Evolutionary conservation across 1,284 basidiomycete genomes (phyloP), one percentile per base, ranked within the genome.

Genomic region (Irpex lacteus): DNA sequence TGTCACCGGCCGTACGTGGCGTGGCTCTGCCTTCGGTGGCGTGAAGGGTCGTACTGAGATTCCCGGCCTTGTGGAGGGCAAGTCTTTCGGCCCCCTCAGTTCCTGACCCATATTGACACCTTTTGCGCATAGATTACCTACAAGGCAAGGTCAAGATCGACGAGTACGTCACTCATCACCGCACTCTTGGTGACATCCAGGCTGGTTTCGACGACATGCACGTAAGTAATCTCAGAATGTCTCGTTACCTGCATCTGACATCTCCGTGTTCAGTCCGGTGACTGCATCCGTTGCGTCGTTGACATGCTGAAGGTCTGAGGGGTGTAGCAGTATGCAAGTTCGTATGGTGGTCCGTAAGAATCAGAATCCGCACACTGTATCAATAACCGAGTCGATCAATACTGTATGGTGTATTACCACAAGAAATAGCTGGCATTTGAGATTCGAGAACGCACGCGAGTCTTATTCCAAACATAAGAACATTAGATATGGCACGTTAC

Each of bases 31-130:
- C 0, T 99, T 99, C 71, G 98, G 98, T 69, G 98, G 98, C 67
- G 96, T 99, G 69, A 99, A 98, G 81, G 98, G 97, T 53, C 88
- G 97, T 64, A 95, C 96, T 47, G 96, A 98, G 79, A 81, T 97
- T 55, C 95, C 95, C 52, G 92, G 92, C 18, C 87, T 97, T 55
- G 94, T 97, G 15, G 87, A 94, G 74, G 92, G 92, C 85, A 65
- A 67, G 72, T 66, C 13, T 38, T 61, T 26, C 49, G 37, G 44
- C 52, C n/a, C 34, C 34, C 38, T 55, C 5, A 49, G 18, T n/a
- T 50, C 11, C 36, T 4, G 44, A 52, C 56, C 60, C 55, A 4
- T 15, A 54, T 2, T 11, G n/a, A n/a, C 19, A 15, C 4, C 11
- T 2, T 44, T 18, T 9, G 32, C 18, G 15, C 19, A 13, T 67